These are phyloP conservation scores for Barnettozyma californica DNA, from an alignment of 805 yeast genomes.

Conservation along the genomic window DNA sequence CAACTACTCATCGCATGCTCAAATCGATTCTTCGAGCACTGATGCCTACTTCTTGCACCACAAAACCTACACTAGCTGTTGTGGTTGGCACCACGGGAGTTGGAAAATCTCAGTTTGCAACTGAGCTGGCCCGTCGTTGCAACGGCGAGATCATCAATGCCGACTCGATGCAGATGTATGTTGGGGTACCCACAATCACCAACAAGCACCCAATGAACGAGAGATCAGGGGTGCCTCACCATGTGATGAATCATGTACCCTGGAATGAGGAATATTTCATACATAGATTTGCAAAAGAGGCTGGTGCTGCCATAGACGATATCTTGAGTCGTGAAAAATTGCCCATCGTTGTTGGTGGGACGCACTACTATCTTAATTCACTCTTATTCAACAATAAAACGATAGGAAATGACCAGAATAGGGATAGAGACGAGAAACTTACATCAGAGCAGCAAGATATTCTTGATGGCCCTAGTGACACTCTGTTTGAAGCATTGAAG, in stretches of 20 bases:
- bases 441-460: conserved; percentile 34
- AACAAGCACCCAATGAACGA: conserved; percentile 87
- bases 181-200: conserved; percentile 67
- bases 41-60: not conserved
- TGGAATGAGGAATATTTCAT: conserved; percentile 83
- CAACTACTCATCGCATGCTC: not conserved
- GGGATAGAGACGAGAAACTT: conserved; percentile 10
- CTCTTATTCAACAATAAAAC: conserved; percentile 68
- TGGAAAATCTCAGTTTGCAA: conserved; percentile 83
- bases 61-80: conserved; percentile 42
- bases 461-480: conserved; percentile 51
- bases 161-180: conserved; percentile 95
- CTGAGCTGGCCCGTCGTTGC: conserved; percentile 69
- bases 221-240: conserved; percentile 72
- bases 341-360: conserved; percentile 93
- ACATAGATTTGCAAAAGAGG: conserved; percentile 74
- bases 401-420: conserved; percentile 31
- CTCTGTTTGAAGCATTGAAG: conserved; percentile 42
- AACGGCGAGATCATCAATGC: conserved; percentile 92
- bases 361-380: conserved; percentile 87
- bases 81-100: conserved; percentile 95
- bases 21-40: not conserved
- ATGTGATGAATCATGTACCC: conserved; percentile 75
- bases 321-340: conserved; percentile 63
- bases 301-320: conserved; percentile 52